phyloP scores from a whole-genome alignment of 495 filamentous ascomycete genomes.

The Penicillium canescens region DNA sequence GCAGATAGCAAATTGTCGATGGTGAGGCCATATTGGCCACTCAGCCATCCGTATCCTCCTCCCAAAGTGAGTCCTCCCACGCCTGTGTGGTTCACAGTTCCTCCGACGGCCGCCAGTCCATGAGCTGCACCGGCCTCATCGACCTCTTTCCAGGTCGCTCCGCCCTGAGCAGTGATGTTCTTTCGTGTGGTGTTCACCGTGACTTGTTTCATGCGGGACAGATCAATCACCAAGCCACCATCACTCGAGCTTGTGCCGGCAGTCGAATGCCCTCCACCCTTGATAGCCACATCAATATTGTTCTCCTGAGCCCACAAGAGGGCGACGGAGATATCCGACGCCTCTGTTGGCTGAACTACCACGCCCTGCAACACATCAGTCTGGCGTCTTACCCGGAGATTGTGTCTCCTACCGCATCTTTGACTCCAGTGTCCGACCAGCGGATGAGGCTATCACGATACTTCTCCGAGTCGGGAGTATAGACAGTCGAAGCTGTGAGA shows the following conservation, averaged over 20 bases:
- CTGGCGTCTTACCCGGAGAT: not conserved
- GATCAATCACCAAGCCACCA: conserved; percentile 55
- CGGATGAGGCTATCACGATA: conserved; percentile 33
- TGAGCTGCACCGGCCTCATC: conserved; percentile 49
- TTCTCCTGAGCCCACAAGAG: conserved; percentile 45
- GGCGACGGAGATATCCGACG: conserved; percentile 38
- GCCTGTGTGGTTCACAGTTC: conserved; percentile 60
- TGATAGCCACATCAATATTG: conserved; percentile 47
- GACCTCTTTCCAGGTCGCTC: conserved; percentile 56
- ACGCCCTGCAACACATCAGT: conserved; percentile 30
- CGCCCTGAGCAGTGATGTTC: conserved; percentile 53
- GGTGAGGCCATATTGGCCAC: conserved; percentile 47
- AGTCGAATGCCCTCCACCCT: conserved; percentile 55
- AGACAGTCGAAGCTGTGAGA: conserved; percentile 23
- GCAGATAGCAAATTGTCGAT: conserved; percentile 54
- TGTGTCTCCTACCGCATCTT: conserved; percentile 28
- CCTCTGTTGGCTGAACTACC: conserved; percentile 38
- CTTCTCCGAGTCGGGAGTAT: conserved; percentile 28
- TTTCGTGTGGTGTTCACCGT: conserved; percentile 41
- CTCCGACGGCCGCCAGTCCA: conserved; percentile 57
- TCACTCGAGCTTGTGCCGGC: conserved; percentile 48
- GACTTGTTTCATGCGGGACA: conserved; percentile 52
- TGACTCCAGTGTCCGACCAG: conserved; percentile 40
- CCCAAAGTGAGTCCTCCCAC: conserved; percentile 60
- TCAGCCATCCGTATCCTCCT: conserved; percentile 57